A percentile compares a stretch with the other conserved stretches of the same genome.
Conservation (phyloP, 805 yeast genomes). For the Scheffersomyces stipitis region DNA sequence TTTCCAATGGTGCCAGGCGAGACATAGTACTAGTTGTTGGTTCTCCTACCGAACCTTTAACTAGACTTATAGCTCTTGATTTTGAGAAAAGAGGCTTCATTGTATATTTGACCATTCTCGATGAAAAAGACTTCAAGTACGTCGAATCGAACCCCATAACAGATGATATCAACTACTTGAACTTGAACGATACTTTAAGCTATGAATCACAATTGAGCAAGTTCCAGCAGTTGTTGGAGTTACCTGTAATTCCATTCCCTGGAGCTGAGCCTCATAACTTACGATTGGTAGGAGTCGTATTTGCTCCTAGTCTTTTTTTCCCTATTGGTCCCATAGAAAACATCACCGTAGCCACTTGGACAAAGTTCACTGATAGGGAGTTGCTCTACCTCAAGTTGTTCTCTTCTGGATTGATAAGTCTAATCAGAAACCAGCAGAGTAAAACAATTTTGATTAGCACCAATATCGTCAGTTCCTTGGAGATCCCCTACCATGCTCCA, state of each 20-base stretch:
- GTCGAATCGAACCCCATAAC: conserved; percentile 57
- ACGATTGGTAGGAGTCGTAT: conserved; percentile 60
- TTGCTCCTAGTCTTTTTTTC: conserved; percentile 68
- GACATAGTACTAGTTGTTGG: conserved; percentile 78
- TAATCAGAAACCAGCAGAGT: conserved; percentile 51
- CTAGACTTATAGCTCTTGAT: conserved; percentile 68
- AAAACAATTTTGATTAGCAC: conserved; percentile 56
- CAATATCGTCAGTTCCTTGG: conserved; percentile 51
- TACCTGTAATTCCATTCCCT: conserved; percentile 58
- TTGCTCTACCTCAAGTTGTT: conserved; percentile 51
- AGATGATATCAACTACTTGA: conserved; percentile 67
- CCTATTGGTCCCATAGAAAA: conserved; percentile 69
- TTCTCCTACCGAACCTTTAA: conserved; percentile 71
- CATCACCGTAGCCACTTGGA: conserved; percentile 53
- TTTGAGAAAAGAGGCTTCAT: conserved; percentile 78
- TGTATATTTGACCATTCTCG: conserved; percentile 72
- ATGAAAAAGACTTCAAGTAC: conserved; percentile 54
- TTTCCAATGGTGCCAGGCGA: conserved; percentile 68
- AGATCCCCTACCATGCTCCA: conserved; percentile 63
- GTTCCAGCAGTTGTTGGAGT: conserved; percentile 48
- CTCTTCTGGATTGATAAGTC: conserved; percentile 53
- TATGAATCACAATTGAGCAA: conserved; percentile 49
- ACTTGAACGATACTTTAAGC: conserved; percentile 47
- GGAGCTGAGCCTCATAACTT: conserved; percentile 58
- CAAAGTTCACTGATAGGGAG: conserved; percentile 44